Percentiles rank a stretch among this genome's conserved stretches.
Evolutionary conservation across 306 rosid species (phyloP).

Genomic region (Quercus gilva): DNA sequence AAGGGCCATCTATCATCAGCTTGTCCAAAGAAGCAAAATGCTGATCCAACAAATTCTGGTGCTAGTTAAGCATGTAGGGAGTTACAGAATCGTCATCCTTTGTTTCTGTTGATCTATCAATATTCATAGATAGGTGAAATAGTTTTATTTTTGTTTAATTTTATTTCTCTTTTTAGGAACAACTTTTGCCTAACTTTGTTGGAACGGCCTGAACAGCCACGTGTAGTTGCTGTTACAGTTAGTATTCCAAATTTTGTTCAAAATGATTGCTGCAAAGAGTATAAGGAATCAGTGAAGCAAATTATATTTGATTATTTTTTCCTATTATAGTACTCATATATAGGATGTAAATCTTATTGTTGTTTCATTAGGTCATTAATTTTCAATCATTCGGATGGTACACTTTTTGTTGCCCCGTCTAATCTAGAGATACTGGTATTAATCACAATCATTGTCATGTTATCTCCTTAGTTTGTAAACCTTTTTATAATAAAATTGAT

Average conservation of each 20-base stretch:
- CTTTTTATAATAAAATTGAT: too few relatives aligned
- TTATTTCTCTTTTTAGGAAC: background rate
- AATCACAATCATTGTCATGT: too few relatives aligned
- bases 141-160: background rate
- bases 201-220: background rate
- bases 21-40: slow-evolving; percentile 63
- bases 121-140: background rate
- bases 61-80: slow-evolving; percentile 26
- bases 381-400: background rate
- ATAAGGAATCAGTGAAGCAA: background rate
- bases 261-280: background rate
- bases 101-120: background rate
- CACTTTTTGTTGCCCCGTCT: too few relatives aligned
- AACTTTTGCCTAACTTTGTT: background rate
- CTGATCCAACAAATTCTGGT: slow-evolving; percentile 12
- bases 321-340: background rate
- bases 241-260: background rate
- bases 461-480: too few relatives aligned
- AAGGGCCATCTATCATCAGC: slow-evolving; percentile 75
- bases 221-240: background rate
- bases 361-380: background rate
- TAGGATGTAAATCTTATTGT: background rate
- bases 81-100: background rate
- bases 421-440: too few relatives aligned
- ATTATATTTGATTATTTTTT: background rate